phyloP scores from a whole-genome alignment of 78 protist species.

The Anaeramoeba flamelloides region DNA sequence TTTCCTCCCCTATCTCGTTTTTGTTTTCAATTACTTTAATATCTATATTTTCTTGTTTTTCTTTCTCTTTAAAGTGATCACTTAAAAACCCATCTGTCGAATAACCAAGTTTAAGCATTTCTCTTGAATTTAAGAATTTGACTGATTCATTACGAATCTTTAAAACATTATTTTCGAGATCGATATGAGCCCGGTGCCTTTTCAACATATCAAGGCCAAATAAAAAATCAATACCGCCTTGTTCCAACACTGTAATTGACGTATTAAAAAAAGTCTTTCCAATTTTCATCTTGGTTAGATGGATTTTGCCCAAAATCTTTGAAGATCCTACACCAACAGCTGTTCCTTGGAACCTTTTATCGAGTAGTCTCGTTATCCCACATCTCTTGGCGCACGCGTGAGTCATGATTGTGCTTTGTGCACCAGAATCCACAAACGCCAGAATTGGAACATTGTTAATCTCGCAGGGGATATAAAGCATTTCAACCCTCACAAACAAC shows the following conservation, averaged over 20 bases:
- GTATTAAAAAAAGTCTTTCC: slow-evolving; percentile 33
- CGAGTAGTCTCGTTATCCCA: slow-evolving; percentile 21
- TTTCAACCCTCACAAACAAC: slow-evolving; percentile 43
- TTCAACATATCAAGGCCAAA: slow-evolving; percentile 56
- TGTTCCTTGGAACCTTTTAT: slow-evolving; percentile 45
- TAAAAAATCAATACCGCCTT: slow-evolving; percentile 42
- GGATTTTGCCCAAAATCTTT: slow-evolving; percentile 55
- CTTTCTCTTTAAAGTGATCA: too few relatives aligned
- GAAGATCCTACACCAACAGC: slow-evolving; percentile 62
- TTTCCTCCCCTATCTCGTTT: too few relatives aligned
- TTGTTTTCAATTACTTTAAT: too few relatives aligned
- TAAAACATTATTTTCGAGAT: slow-evolving; percentile 1
- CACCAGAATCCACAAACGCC: slow-evolving; percentile 60
- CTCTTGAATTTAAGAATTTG: too few relatives aligned
- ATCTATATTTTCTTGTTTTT: too few relatives aligned
- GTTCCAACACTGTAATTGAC: slow-evolving; percentile 45
- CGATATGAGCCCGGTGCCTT: slow-evolving; percentile 32
- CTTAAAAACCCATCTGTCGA: too few relatives aligned
- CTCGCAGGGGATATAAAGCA: slow-evolving; percentile 47
- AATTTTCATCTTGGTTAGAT: slow-evolving; percentile 29
- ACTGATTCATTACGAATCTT: neutral
- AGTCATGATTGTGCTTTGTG: slow-evolving; percentile 51
- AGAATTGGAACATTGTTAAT: slow-evolving; percentile 39
- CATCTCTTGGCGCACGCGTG: slow-evolving; percentile 43
- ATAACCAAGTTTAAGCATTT: too few relatives aligned